phyloP scores from a whole-genome alignment of 371 early-diverging fungal species.

The Apophysomyces elegans region DNA sequence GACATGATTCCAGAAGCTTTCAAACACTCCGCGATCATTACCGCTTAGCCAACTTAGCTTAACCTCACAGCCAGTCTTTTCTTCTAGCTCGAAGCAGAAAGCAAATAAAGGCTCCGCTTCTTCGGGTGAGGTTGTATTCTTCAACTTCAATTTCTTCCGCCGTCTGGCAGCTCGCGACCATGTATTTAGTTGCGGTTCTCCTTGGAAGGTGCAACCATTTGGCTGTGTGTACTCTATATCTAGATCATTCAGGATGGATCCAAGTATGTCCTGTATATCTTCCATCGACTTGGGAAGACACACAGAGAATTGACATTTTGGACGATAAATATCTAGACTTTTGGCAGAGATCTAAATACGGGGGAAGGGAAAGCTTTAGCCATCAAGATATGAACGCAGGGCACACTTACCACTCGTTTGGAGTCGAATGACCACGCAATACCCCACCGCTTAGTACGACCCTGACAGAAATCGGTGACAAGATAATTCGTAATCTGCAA shows the following conservation, averaged over 20 bases:
- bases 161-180: constrained; percentile 59
- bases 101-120: constrained; percentile 24
- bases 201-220: constrained; percentile 10
- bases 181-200: constrained; percentile 36
- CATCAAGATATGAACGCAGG: no score
- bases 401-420: constrained; percentile 27
- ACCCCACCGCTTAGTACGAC: constrained; percentile 66
- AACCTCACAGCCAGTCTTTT: constrained; percentile 14
- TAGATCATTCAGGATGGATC: constrained; percentile 36
- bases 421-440: constrained; percentile 67
- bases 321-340: constrained; percentile 30
- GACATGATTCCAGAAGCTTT: constrained; percentile 55
- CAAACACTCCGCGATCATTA: constrained; percentile 41
- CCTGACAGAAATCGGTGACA: constrained; percentile 60
- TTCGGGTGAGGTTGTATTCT: constrained; percentile 9
- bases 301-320: constrained; percentile 36
- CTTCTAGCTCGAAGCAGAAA: constrained; percentile 21
- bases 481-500: constrained; percentile 46
- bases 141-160: constrained; percentile 28
- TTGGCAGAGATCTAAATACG: constrained; percentile 16
- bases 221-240: constrained; percentile 25
- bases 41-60: constrained; percentile 44
- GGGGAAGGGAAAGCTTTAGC: neutral
- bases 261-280: constrained; percentile 17
- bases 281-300: constrained; percentile 15